phyloP scores from a whole-genome alignment of 371 early-diverging fungal genomes.

The Umbelopsis sp. region DNA sequence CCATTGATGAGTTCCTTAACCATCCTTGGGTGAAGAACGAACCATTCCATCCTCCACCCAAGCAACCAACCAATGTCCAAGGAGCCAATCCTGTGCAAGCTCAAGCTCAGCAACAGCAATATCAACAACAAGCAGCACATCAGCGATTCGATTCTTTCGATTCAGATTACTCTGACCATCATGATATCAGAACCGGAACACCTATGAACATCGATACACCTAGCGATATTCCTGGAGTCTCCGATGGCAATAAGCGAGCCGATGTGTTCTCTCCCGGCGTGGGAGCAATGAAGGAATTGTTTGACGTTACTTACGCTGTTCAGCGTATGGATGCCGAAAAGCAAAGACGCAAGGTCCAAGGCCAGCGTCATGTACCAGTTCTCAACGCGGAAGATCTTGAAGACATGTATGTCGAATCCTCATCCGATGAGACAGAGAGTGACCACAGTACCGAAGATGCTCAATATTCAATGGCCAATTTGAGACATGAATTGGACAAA shows the following conservation, averaged over 20 bases:
- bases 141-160: too few relatives aligned
- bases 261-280: conserved; percentile 56
- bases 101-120: not conserved
- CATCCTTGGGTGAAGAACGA: conserved; percentile 79
- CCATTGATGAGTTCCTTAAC: conserved; percentile 67
- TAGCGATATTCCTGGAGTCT: conserved; percentile 18
- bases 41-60: not conserved
- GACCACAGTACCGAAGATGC: not conserved
- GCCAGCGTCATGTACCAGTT: conserved; percentile 4
- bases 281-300: conserved; percentile 61
- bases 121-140: not conserved
- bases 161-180: not conserved
- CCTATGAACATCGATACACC: conserved; percentile 15
- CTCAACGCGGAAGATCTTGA: not conserved
- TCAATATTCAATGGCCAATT: conserved; percentile 2
- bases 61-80: not conserved
- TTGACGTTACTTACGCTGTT: conserved; percentile 66
- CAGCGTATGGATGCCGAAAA: conserved; percentile 67
- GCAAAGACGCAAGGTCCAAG: conserved; percentile 35
- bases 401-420: not conserved
- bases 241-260: conserved; percentile 31
- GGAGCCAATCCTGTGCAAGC: not conserved
- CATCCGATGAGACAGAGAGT: not conserved
- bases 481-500: conserved; percentile 2
- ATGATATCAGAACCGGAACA: not conserved